Percentiles rank a stretch among this genome's conserved stretches.
Conservation (phyloP, 768 basidiomycete species). For the Amyloporia xantha region DNA sequence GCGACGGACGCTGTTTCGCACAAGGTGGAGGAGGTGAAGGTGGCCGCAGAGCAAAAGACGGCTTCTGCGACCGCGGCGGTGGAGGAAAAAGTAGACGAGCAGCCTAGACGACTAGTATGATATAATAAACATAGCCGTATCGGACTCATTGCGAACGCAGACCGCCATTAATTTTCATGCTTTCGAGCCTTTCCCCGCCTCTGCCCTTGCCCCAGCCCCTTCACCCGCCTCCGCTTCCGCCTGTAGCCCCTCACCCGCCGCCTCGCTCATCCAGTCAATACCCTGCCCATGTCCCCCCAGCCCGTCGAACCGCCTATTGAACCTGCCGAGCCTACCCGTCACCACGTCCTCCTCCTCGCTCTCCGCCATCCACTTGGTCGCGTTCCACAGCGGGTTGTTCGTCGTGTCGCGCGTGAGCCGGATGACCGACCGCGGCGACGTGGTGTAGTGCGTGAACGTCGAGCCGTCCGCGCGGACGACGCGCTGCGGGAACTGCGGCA, state of each 20-base stretch:
- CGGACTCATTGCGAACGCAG: background rate
- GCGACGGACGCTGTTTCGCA: constrained; percentile 8
- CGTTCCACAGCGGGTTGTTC: constrained; percentile 85
- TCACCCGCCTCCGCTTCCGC: background rate
- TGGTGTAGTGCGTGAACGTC: constrained; percentile 82
- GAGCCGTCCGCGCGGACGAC: constrained; percentile 87
- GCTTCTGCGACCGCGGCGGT: background rate
- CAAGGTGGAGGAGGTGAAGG: constrained; percentile 12
- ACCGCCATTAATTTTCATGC: background rate
- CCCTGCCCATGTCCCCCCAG: constrained; percentile 13
- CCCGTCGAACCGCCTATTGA: constrained; percentile 63
- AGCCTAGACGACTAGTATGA: constrained; percentile 3
- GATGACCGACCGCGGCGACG: constrained; percentile 73
- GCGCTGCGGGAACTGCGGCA: constrained; percentile 80
- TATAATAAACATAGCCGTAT: background rate
- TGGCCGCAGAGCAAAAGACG: constrained; percentile 7
- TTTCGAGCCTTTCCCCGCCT: background rate
- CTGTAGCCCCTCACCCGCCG: constrained; percentile 1
- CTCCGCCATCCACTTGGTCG: constrained; percentile 39
- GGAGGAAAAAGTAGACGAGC: constrained; percentile 2
- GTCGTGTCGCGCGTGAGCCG: constrained; percentile 82
- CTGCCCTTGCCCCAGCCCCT: background rate
- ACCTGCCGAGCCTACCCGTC: constrained; percentile 75
- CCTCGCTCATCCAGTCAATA: constrained; percentile 13
- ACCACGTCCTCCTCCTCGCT: constrained; percentile 50